Evolutionary conservation across 352 stramenopile genomes (phyloP).

Genomic region (Bremia lactucae): DNA sequence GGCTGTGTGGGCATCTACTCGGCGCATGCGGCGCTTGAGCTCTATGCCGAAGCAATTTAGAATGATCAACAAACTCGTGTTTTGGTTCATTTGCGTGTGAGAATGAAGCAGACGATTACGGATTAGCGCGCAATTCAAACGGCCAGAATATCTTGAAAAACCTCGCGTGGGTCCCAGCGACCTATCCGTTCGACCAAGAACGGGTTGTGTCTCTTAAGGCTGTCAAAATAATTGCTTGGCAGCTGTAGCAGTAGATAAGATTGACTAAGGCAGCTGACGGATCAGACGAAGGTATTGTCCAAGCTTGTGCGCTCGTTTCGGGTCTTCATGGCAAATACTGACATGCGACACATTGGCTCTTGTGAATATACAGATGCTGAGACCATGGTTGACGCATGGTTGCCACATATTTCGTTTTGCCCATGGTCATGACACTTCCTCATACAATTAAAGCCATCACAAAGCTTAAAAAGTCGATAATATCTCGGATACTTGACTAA

Average conservation of each 20-base stretch:
- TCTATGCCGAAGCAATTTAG: constrained; percentile 98
- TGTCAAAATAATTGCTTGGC: constrained; percentile 89
- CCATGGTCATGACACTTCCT: constrained; percentile 57
- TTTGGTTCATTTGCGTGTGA: constrained; percentile 92
- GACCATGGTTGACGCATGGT: neutral
- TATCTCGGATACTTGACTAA: constrained; percentile 80
- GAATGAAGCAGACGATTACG: constrained; percentile 95
- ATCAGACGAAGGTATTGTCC: too few species aligned
- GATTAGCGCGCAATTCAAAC: constrained; percentile 82
- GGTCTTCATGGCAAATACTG: constrained; percentile 56
- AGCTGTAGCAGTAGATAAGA: constrained; percentile 32
- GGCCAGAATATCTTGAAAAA: constrained; percentile 82
- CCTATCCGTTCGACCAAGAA: constrained; percentile 85
- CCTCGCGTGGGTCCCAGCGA: constrained; percentile 84
- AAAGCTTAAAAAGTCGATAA: constrained; percentile 77
- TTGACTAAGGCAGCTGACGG: too few species aligned
- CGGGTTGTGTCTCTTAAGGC: constrained; percentile 89
- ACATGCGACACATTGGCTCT: constrained; percentile 41
- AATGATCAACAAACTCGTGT: constrained; percentile 84
- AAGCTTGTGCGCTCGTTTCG: constrained; percentile 36
- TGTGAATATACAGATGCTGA: constrained; percentile 6
- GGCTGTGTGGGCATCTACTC: constrained; percentile 96
- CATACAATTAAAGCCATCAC: constrained; percentile 72
- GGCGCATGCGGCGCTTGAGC: constrained; percentile 90
- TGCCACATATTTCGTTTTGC: constrained; percentile 31